These are phyloP conservation scores for Ganoderma multipileum DNA, from an alignment of 1,284 basidiomycete genomes.

Conservation along the genomic window DNA sequence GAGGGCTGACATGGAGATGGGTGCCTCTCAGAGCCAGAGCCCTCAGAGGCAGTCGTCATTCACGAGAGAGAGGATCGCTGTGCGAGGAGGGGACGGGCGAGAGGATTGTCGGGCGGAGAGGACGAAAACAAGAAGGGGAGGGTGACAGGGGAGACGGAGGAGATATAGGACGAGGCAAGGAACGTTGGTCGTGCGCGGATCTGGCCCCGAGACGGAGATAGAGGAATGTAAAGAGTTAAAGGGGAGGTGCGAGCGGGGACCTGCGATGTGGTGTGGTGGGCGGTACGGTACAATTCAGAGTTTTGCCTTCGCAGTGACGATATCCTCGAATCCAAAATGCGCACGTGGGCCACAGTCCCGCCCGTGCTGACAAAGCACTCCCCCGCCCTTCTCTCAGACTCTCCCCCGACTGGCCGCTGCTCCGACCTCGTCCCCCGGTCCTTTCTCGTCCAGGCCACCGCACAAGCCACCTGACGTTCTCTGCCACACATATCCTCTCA, in stretches of 20 bases:
- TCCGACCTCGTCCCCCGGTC: neutral
- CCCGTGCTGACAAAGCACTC: slow-evolving; percentile 29
- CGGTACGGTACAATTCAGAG: slow-evolving; percentile 20
- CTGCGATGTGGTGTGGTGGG: neutral
- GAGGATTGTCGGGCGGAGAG: slow-evolving; percentile 20
- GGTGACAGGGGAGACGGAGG: neutral
- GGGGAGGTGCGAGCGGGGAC: slow-evolving; percentile 5
- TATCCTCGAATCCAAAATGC: slow-evolving; percentile 16
- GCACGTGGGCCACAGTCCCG: slow-evolving; percentile 28
- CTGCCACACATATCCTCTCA: neutral
- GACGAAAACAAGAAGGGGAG: slow-evolving; percentile 21
- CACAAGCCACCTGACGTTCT: neutral
- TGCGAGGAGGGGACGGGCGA: slow-evolving; percentile 15
- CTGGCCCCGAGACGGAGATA: slow-evolving; percentile 14
- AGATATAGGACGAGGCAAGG: slow-evolving; percentile 24
- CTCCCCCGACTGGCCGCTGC: slow-evolving; percentile 1
- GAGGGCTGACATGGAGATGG: slow-evolving; percentile 35
- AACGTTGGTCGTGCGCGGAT: slow-evolving; percentile 32
- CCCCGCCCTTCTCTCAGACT: slow-evolving; percentile 5
- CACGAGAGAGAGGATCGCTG: slow-evolving; percentile 26
- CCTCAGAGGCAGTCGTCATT: slow-evolving; percentile 40
- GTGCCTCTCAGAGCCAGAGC: slow-evolving; percentile 36
- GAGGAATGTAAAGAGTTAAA: slow-evolving; percentile 2
- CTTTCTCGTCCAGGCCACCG: neutral
- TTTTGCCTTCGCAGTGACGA: slow-evolving; percentile 31